Conservation (phyloP, 208 protist species). For the Leishmania guyanensis region DNA sequence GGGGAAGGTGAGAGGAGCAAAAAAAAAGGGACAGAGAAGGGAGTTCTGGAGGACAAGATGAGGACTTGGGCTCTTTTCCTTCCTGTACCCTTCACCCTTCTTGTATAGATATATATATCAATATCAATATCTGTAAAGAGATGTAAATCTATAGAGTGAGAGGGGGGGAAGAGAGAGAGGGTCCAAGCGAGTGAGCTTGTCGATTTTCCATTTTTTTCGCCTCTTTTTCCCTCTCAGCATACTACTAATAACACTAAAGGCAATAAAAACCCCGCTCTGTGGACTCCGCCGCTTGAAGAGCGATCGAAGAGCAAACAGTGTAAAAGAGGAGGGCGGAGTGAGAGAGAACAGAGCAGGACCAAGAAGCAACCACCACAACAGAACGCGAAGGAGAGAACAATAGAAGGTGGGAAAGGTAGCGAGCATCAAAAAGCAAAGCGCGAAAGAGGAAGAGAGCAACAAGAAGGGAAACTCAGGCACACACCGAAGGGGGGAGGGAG, state of each 20-base stretch:
- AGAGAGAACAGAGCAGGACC: neutral
- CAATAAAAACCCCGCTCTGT: neutral
- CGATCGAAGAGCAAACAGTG: neutral
- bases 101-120: neutral
- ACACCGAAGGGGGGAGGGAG: neutral
- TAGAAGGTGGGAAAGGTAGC: neutral
- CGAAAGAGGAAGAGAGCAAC: conserved; percentile 1
- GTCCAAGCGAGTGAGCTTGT: neutral
- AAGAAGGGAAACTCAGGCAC: neutral
- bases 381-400: neutral
- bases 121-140: neutral
- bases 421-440: neutral
- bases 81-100: neutral
- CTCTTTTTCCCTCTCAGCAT: neutral
- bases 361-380: conserved; percentile 11
- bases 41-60: neutral
- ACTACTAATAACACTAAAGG: conserved; percentile 7
- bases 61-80: neutral
- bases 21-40: conserved; percentile 1
- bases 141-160: conserved; percentile 7
- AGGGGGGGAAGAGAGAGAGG: conserved; percentile 9
- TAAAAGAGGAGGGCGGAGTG: neutral
- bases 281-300: neutral
- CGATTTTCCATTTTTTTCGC: too few relatives aligned
- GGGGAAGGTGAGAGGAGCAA: neutral